These are phyloP conservation scores for Ascochyta viciae-villosae DNA, from an alignment of 2,329 filamentous ascomycete species.

Conservation along the genomic window DNA sequence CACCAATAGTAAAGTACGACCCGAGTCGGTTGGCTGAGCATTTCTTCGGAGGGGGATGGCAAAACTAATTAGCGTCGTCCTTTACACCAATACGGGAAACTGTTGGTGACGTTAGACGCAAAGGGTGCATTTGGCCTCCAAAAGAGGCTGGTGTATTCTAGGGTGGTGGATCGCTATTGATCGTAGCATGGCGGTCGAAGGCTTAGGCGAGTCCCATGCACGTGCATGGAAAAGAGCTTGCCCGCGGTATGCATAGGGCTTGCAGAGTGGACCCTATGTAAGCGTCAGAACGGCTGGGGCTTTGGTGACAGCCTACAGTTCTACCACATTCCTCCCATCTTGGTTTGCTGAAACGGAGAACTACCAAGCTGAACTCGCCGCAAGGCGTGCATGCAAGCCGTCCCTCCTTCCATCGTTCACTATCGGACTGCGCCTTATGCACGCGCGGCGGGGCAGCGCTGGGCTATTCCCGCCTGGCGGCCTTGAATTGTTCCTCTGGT, in stretches of 20 bases:
- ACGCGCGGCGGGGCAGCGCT: not conserved
- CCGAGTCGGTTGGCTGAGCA: slow-evolving; percentile 1
- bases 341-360: not conserved
- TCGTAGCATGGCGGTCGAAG: slow-evolving; percentile 3
- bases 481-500: not conserved
- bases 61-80: slow-evolving; percentile 1
- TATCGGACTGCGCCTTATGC: slow-evolving; percentile 1
- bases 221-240: not conserved
- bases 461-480: not conserved
- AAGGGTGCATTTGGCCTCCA: not conserved
- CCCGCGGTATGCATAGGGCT: not conserved
- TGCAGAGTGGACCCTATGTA: not conserved
- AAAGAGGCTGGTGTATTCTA: not conserved
- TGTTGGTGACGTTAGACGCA: not conserved
- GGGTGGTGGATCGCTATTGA: slow-evolving; percentile 1
- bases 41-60: not conserved
- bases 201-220: not conserved
- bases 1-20: not conserved
- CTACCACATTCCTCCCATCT: not conserved
- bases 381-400: not conserved
- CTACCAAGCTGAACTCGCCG: not conserved
- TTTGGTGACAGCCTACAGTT: slow-evolving; percentile 5
- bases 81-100: not conserved
- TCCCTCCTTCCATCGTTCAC: not conserved
- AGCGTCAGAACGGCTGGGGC: not conserved